Evolutionary conservation across 495 filamentous ascomycete genomes (phyloP), one percentile per base, ranked within the genome.

Genomic region (Cercophora sp.): DNA sequence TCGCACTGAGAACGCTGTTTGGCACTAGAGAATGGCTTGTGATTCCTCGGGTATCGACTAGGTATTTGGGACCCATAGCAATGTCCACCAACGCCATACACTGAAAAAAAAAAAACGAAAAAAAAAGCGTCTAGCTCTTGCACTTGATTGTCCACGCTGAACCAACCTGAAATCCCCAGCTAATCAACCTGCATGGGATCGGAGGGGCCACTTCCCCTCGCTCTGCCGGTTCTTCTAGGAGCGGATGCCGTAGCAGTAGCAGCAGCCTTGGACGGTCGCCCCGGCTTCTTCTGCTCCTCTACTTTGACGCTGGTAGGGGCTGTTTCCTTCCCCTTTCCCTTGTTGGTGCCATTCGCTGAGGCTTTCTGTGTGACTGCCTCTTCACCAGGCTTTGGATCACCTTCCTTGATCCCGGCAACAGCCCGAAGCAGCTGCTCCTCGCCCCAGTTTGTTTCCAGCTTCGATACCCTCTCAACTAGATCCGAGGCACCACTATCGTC

Each of bases 381-480:
- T 32, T 57, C 56, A 35, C 60, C 58, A 0, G 66, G 42, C 22
- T 67, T 68, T 13, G 55, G 59, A 41, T 68, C 56, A 18, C 37
- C 59, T 20, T n/a, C 35, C 23, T 43, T 59, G 35, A 70, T 59
- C 5, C 69, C 66, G 41, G 65, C 69, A 16, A 75, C 59, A 11
- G 67, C 69, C 19, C 61, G 58, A 27, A 77, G 47, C 43, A 72
- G 62, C 35, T 73, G 64, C 25, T 68, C 59, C 47, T 68, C 66
- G 45, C 55, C 60, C 73, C 73, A 75, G 24, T 66, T 62, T 0
- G 70, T 52, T 35, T 60, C 48, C 18, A 75, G 47, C 20, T 52
- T 57, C 4, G 64, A 32, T 2, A 69, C 60, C 43, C 57, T 57
- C 16, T 65, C 59, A 4, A 63, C 64, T 6, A 67, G 48, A 10